Percentiles rank a stretch among this genome's conserved stretches.
phyloP scores from a whole-genome alignment of 768 basidiomycete genomes.

The Lactifluus subvellereus region DNA sequence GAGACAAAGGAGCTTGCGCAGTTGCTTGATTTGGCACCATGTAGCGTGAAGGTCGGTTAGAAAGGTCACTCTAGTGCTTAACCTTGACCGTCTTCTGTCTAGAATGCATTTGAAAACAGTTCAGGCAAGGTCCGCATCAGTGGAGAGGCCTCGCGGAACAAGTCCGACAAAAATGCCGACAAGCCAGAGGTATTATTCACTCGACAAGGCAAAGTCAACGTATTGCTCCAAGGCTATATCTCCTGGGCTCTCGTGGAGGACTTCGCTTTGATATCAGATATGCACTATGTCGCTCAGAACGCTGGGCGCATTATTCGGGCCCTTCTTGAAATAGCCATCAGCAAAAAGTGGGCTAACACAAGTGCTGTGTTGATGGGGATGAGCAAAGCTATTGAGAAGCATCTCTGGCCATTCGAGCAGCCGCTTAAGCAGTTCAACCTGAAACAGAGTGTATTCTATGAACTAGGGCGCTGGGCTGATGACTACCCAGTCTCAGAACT shows the following conservation, averaged over 20 bases:
- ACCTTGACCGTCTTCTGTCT: neutral
- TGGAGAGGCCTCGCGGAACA: constrained; percentile 14
- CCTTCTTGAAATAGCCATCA: constrained; percentile 89
- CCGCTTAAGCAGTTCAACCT: constrained; percentile 80
- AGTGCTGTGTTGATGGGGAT: constrained; percentile 77
- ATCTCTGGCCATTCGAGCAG: constrained; percentile 93
- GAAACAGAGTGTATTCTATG: constrained; percentile 71
- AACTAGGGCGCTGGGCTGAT: constrained; percentile 72
- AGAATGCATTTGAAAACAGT: constrained; percentile 15
- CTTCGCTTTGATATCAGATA: constrained; percentile 94
- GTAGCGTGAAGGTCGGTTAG: constrained; percentile 47
- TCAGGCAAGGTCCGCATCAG: constrained; percentile 15
- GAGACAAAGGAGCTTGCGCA: constrained; percentile 78
- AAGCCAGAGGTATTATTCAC: constrained; percentile 10
- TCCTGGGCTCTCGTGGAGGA: constrained; percentile 80
- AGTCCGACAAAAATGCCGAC: neutral
- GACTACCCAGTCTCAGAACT: constrained; percentile 74
- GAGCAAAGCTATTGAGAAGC: constrained; percentile 89
- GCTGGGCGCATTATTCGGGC: constrained; percentile 92
- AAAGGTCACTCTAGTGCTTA: constrained; percentile 48
- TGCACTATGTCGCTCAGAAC: constrained; percentile 91
- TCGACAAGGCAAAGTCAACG: constrained; percentile 81
- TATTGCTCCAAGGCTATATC: constrained; percentile 87
- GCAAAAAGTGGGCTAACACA: constrained; percentile 84
- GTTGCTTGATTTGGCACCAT: constrained; percentile 64